Percentiles rank a stretch among this genome's conserved stretches.
Conservation (phyloP, 495 filamentous ascomycete species). For the Xylaria telfairii region DNA sequence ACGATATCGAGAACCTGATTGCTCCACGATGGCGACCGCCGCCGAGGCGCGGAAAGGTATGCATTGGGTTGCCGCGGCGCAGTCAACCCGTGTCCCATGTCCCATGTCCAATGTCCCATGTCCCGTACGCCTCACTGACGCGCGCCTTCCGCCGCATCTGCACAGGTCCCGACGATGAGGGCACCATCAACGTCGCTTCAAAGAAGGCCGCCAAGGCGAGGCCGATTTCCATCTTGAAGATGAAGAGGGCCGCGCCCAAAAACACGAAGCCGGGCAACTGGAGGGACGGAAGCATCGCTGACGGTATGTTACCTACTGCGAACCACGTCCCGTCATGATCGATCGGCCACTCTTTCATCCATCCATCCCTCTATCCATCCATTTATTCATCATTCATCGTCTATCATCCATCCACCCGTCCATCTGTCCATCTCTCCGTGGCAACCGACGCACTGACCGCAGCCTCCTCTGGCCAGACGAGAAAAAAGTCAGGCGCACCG, state of each 20-base stretch:
- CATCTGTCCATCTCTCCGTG: too few relatives aligned
- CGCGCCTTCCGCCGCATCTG: slow-evolving; percentile 8
- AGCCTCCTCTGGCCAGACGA: slow-evolving; percentile 41
- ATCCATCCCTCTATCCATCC: too few relatives aligned
- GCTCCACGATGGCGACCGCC: slow-evolving; percentile 19
- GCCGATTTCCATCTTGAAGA: slow-evolving; percentile 64
- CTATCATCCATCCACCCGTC: too few relatives aligned
- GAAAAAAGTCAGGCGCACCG: slow-evolving; percentile 50
- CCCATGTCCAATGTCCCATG: not conserved
- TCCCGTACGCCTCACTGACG: not conserved
- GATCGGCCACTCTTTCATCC: too few relatives aligned
- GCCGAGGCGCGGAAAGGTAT: slow-evolving; percentile 29
- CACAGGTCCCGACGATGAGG: slow-evolving; percentile 53
- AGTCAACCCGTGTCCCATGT: too few relatives aligned
- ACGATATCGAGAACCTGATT: not conserved
- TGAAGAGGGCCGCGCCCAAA: slow-evolving; percentile 69
- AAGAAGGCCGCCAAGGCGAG: slow-evolving; percentile 67
- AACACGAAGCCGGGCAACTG: slow-evolving; percentile 62
- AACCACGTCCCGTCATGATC: too few relatives aligned
- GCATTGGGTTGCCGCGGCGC: too few relatives aligned
- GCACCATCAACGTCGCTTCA: slow-evolving; percentile 63
- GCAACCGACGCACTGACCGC: not conserved
- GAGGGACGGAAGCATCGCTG: slow-evolving; percentile 56
- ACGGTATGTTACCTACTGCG: slow-evolving; percentile 54
- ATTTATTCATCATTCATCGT: too few relatives aligned